phyloP scores from a whole-genome alignment of 139 green algal species.

The Chlorella vulgaris region DNA sequence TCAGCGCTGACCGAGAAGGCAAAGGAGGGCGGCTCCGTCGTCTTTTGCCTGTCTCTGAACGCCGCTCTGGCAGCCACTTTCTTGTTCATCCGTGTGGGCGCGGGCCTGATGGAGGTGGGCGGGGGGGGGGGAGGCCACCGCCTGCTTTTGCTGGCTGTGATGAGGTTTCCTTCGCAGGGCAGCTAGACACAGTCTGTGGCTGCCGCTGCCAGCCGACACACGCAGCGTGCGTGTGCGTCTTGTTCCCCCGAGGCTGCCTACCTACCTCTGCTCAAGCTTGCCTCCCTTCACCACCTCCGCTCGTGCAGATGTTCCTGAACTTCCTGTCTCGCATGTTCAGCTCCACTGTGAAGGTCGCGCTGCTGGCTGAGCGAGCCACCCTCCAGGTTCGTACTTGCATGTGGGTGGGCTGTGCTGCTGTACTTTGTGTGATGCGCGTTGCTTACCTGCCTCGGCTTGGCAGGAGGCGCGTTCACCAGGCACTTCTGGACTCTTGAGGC shows the following conservation, averaged over 20 bases:
- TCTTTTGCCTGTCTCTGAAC: not conserved
- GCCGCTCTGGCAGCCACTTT: not conserved
- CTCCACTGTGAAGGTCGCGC: not conserved
- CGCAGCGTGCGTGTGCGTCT: too few relatives aligned
- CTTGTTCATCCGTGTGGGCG: not conserved
- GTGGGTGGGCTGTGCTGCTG: not conserved
- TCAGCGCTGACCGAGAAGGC: constrained; percentile 2
- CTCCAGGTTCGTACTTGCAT: not conserved
- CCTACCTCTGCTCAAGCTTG: not conserved
- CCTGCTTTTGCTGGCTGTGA: too few relatives aligned
- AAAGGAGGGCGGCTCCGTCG: not conserved
- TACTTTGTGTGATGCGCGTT: not conserved
- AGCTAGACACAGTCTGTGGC: too few relatives aligned
- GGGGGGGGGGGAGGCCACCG: not conserved
- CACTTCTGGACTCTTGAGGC: too few relatives aligned
- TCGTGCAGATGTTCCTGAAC: not conserved
- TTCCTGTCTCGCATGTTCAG: not conserved
- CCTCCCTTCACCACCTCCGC: not conserved
- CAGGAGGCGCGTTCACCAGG: not conserved
- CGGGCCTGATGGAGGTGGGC: not conserved
- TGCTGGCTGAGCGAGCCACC: constrained; percentile 1
- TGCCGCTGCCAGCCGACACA: too few relatives aligned
- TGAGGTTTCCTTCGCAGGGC: too few relatives aligned
- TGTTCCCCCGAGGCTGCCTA: too few relatives aligned
- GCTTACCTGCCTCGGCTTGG: not conserved